A percentile compares a stretch with the other conserved stretches of the same genome.
Evolutionary conservation across 139 green algal species (phyloP).

Genomic region (Chlamydomonas incerta): DNA sequence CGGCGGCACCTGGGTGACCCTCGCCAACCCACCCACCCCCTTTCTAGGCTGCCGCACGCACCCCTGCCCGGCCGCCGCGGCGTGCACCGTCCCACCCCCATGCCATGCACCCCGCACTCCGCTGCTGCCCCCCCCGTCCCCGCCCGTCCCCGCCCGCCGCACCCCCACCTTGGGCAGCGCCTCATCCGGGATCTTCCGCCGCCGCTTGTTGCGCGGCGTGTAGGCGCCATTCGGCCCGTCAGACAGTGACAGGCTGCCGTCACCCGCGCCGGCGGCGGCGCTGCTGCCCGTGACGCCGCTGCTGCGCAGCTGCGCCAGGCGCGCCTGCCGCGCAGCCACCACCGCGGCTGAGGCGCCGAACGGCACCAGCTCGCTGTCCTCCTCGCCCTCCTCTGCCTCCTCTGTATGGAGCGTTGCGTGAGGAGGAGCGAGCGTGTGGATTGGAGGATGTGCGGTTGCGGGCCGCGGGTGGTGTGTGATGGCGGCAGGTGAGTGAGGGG

Average conservation of each 20-base stretch:
- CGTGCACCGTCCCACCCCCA: no score
- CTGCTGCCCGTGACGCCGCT: constrained; percentile 24
- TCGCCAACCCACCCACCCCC: no score
- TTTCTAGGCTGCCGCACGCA: no score
- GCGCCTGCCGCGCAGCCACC: background rate
- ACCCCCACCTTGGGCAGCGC: constrained; percentile 64
- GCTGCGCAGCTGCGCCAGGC: constrained; percentile 21
- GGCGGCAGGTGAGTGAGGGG: no score
- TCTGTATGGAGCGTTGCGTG: background rate
- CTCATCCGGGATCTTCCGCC: constrained; percentile 47
- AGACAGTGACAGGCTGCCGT: background rate
- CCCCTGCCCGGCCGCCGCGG: no score
- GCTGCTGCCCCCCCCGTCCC: no score
- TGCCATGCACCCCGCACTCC: no score
- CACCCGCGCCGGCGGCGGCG: background rate
- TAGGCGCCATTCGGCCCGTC: constrained; percentile 6
- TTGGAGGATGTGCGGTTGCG: no score
- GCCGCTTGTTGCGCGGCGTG: constrained; percentile 43
- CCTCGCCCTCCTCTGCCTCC: background rate
- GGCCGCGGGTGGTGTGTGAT: no score
- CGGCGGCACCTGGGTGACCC: no score
- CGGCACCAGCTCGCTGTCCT: constrained; percentile 14
- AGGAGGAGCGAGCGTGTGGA: no score
- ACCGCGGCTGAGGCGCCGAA: constrained; percentile 23
- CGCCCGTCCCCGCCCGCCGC: no score